Evolutionary conservation across 805 yeast genomes (phyloP).

Genomic region (Candida vaughaniae): DNA sequence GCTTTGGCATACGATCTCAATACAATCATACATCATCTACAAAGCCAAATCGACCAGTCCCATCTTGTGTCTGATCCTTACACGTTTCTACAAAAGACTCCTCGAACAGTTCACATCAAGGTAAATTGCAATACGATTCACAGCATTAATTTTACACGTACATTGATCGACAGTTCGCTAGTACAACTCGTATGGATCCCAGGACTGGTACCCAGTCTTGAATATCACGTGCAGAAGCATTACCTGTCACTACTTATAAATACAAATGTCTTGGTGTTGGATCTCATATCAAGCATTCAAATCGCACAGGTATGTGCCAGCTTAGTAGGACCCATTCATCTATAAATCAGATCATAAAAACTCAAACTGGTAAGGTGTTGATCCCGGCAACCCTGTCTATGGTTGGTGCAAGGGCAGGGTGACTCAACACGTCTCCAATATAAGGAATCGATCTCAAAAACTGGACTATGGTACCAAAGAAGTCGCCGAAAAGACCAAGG

Average conservation of each 20-base stretch:
- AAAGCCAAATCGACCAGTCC: not conserved
- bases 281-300: not conserved
- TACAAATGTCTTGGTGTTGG: constrained; percentile 1
- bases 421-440: constrained; percentile 80
- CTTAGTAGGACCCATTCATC: not conserved
- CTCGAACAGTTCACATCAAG: not conserved
- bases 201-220: not conserved
- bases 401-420: constrained; percentile 79
- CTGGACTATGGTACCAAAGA: constrained; percentile 83
- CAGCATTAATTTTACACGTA: not conserved
- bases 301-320: constrained; percentile 1
- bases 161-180: not conserved
- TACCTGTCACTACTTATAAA: not conserved
- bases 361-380: constrained; percentile 38
- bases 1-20: not conserved
- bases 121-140: not conserved
- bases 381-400: constrained; percentile 44
- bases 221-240: not conserved
- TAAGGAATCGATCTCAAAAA: constrained; percentile 85
- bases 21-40: not conserved
- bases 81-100: not conserved
- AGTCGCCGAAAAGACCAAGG: constrained; percentile 86
- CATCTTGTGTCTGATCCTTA: not conserved
- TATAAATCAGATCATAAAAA: too few species aligned
- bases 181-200: not conserved